Percentiles rank a stretch among this genome's conserved stretches.
These are phyloP conservation scores for Spergularia bocconei DNA, from an alignment of 148 eudicot genomes.

Conservation along the genomic window DNA sequence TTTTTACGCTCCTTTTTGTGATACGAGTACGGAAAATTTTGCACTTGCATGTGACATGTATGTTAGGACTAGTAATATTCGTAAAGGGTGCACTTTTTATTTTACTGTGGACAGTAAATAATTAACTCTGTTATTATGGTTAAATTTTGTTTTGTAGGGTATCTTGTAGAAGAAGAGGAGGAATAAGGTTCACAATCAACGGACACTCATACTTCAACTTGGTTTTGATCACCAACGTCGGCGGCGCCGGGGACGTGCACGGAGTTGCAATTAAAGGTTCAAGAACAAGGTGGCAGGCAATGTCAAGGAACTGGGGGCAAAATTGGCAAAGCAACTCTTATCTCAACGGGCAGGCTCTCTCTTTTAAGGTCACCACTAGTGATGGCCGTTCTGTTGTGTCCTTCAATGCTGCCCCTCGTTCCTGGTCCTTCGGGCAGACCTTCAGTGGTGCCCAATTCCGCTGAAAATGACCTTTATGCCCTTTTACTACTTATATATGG, in stretches of 20 bases:
- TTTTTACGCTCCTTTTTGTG: too few relatives aligned
- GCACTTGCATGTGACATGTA: too few relatives aligned
- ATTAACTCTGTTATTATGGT: neutral
- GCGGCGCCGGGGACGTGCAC: constrained; percentile 74
- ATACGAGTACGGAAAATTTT: too few relatives aligned
- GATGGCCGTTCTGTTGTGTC: constrained; percentile 51
- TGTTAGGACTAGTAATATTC: too few relatives aligned
- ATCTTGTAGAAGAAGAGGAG: constrained; percentile 66
- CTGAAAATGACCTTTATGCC: constrained; percentile 10
- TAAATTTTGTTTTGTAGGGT: constrained; percentile 40
- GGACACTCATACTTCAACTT: constrained; percentile 84
- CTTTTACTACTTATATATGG: neutral
- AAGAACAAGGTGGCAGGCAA: constrained; percentile 52
- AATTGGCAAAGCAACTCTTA: constrained; percentile 72
- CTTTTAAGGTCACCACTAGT: constrained; percentile 65
- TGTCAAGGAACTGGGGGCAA: constrained; percentile 89
- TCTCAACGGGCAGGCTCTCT: constrained; percentile 68
- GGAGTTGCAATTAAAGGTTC: constrained; percentile 62
- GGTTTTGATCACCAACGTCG: constrained; percentile 68
- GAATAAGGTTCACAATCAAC: constrained; percentile 77
- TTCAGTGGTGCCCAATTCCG: constrained; percentile 46
- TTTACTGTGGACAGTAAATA: too few relatives aligned
- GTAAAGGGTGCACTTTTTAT: too few relatives aligned
- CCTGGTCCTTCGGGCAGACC: constrained; percentile 69
- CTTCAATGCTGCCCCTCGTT: constrained; percentile 52